Conservation (phyloP, 306 rosid species). For the Dicorynia guianensis region DNA sequence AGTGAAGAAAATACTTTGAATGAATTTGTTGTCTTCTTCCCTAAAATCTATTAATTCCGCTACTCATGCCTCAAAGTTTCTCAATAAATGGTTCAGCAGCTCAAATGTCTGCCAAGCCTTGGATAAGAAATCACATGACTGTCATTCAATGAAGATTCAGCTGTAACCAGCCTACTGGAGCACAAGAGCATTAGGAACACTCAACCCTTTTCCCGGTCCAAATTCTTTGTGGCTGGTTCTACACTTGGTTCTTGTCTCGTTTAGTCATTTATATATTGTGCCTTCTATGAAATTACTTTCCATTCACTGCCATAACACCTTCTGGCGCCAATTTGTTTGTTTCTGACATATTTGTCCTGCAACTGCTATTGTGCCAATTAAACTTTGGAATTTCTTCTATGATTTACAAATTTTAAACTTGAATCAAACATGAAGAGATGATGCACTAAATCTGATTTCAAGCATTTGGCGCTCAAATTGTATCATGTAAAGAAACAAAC, state of each 20-base stretch:
- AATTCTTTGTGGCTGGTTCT: constrained; percentile 15
- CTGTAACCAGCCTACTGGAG: constrained; percentile 11
- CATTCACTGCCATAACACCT: constrained; percentile 24
- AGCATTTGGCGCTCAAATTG: constrained; percentile 9
- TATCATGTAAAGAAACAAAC: constrained; percentile 1
- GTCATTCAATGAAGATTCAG: constrained; percentile 11
- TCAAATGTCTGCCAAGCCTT: constrained; percentile 19
- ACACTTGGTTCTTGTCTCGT: constrained; percentile 9
- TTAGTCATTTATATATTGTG: background rate
- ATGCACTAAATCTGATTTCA: constrained; percentile 6
- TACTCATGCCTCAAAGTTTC: constrained; percentile 8
- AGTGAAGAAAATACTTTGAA: constrained; percentile 8
- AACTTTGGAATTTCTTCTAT: constrained; percentile 17
- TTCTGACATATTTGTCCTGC: background rate
- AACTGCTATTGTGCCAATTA: constrained; percentile 11
- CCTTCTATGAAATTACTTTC: constrained; percentile 6
- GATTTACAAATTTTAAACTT: constrained; percentile 19
- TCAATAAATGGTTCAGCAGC: constrained; percentile 34
- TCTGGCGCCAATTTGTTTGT: background rate
- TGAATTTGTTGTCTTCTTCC: background rate
- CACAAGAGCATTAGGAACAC: constrained; percentile 19
- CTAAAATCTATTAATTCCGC: constrained; percentile 10
- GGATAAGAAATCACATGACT: constrained; percentile 24
- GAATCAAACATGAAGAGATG: constrained; percentile 21
- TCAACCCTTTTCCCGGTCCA: constrained; percentile 24